These are phyloP conservation scores for Amphirosellinia nigrospora DNA, from an alignment of 495 filamentous ascomycete species.

Conservation along the genomic window DNA sequence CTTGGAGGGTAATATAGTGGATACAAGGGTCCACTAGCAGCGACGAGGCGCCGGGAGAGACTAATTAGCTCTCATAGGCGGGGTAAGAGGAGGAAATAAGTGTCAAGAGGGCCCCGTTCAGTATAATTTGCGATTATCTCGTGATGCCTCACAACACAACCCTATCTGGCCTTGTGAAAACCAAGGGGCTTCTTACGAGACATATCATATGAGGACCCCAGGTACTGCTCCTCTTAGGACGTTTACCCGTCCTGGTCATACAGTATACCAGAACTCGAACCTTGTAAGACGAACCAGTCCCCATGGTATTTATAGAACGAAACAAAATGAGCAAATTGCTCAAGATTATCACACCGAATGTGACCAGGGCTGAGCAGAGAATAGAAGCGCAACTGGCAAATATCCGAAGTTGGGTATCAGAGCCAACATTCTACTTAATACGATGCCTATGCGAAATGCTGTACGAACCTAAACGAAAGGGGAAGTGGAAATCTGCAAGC, in stretches of 20 bases:
- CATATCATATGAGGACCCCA: not conserved
- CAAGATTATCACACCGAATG: constrained; percentile 3
- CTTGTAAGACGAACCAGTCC: not conserved
- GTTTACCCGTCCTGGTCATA: not conserved
- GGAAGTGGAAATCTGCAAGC: not conserved
- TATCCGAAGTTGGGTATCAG: not conserved
- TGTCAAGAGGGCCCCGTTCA: not conserved
- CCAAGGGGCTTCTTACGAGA: not conserved
- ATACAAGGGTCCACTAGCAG: constrained; percentile 8
- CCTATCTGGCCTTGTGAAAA: not conserved
- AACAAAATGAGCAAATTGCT: not conserved
- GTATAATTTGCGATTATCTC: not conserved
- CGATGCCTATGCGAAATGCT: constrained; percentile 7
- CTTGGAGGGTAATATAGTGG: not conserved
- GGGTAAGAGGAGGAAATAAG: not conserved
- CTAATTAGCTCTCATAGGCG: constrained; percentile 4
- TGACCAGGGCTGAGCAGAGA: not conserved
- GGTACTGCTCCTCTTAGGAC: not conserved
- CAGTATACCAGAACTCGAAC: not conserved
- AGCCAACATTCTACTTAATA: not conserved
- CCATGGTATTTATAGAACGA: not conserved
- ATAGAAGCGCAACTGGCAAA: not conserved
- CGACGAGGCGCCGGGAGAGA: not conserved
- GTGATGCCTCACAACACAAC: not conserved
- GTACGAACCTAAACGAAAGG: constrained; percentile 18